A percentile compares a stretch with the other conserved stretches of the same genome.
These are phyloP conservation scores for Hypoxylon sp. DNA, from an alignment of 2,329 filamentous ascomycete genomes.

Conservation along the genomic window DNA sequence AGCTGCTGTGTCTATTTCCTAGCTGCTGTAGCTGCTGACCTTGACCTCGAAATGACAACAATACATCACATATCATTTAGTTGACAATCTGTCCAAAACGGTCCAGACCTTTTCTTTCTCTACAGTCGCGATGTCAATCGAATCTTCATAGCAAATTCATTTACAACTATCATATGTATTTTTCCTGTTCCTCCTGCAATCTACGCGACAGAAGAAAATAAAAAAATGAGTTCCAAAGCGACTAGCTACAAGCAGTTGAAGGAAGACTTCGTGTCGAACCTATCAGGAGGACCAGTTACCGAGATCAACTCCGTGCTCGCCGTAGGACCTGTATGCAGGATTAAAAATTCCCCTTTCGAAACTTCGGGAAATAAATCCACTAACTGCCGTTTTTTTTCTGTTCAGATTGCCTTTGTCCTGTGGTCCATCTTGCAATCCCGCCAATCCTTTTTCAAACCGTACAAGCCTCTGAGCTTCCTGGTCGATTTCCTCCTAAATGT, in stretches of 20 bases:
- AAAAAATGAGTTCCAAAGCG: conserved; percentile 47
- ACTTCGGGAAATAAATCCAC: too few species aligned
- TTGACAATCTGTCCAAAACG: conserved; percentile 33
- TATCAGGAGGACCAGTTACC: conserved; percentile 80
- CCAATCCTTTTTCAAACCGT: conserved; percentile 82
- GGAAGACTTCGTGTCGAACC: conserved; percentile 93
- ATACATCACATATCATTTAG: conserved; percentile 32
- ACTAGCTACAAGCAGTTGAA: conserved; percentile 87
- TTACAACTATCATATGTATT: conserved; percentile 1
- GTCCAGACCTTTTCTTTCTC: neutral
- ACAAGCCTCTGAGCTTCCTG: conserved; percentile 71
- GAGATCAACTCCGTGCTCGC: conserved; percentile 90
- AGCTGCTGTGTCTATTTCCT: too few species aligned
- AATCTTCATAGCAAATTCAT: neutral
- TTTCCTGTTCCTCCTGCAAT: conserved; percentile 1
- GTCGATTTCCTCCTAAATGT: conserved; percentile 92
- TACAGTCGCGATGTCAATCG: conserved; percentile 18
- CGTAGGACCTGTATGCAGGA: conserved; percentile 78
- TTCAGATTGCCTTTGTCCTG: conserved; percentile 80
- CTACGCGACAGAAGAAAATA: conserved; percentile 33
- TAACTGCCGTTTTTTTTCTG: too few species aligned
- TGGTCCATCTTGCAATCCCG: conserved; percentile 91
- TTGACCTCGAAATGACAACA: conserved; percentile 5
- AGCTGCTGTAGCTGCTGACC: neutral
- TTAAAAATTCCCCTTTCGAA: too few species aligned